phyloP scores from a whole-genome alignment of 768 basidiomycete genomes.

The Serendipita sp. region DNA sequence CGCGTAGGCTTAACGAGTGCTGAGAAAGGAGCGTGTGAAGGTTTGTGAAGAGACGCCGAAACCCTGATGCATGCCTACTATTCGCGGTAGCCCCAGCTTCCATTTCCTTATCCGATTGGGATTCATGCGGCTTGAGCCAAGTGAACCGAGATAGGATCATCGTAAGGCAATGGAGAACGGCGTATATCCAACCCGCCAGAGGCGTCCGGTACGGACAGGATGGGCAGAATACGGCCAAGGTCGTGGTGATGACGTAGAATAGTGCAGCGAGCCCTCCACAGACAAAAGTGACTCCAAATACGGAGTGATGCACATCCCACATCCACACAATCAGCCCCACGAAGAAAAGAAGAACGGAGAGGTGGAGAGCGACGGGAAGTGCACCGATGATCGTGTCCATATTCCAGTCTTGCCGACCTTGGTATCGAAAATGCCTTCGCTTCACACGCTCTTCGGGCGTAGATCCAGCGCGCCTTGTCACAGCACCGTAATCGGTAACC shows the following conservation, averaged over 20 bases:
- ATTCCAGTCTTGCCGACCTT: neutral
- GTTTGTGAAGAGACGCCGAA: too few species aligned
- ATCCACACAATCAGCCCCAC: neutral
- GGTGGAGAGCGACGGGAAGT: neutral
- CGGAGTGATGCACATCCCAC: neutral
- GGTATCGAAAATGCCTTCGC: neutral
- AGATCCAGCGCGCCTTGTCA: neutral
- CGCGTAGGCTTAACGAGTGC: too few species aligned
- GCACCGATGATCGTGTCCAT: neutral
- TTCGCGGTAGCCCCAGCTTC: too few species aligned
- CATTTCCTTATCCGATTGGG: too few species aligned
- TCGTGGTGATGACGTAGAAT: neutral
- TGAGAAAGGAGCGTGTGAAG: too few species aligned
- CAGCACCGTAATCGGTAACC: neutral
- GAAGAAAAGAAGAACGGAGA: neutral
- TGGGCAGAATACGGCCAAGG: neutral
- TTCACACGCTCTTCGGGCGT: neutral
- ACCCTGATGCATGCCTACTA: too few species aligned
- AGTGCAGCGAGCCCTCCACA: neutral
- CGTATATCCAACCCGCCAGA: neutral
- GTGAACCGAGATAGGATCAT: too few species aligned
- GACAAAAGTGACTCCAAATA: neutral
- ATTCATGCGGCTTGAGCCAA: too few species aligned
- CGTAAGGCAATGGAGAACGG: too few species aligned
- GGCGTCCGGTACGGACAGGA: neutral